phyloP scores from a whole-genome alignment of 495 filamentous ascomycete species.

The Cercophora samala region DNA sequence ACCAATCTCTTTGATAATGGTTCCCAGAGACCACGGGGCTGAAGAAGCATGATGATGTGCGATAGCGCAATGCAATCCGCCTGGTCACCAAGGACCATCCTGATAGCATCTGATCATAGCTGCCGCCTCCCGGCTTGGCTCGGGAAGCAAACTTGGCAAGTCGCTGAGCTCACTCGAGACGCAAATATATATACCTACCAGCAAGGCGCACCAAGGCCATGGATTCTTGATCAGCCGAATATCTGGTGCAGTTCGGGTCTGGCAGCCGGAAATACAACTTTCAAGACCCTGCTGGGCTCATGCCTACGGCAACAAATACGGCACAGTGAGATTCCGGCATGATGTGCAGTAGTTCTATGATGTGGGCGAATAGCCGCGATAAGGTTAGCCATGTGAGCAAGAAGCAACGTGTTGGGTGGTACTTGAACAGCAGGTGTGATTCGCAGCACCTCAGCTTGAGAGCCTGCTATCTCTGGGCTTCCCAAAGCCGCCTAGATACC shows the following conservation, averaged over 20 bases:
- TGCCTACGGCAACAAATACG: not conserved
- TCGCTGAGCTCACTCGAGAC: not conserved
- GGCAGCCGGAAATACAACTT: not conserved
- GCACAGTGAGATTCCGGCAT: not conserved
- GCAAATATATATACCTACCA: not conserved
- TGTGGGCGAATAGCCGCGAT: not conserved
- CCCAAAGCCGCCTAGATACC: not conserved
- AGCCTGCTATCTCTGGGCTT: not conserved
- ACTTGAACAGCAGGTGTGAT: not conserved
- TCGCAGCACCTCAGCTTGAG: not conserved
- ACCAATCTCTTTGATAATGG: not conserved
- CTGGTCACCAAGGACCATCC: not conserved
- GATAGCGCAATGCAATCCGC: not conserved
- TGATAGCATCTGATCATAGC: too few relatives aligned
- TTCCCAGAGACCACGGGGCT: too few relatives aligned
- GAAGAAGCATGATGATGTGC: too few relatives aligned
- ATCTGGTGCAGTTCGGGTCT: not conserved
- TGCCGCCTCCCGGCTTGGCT: not conserved
- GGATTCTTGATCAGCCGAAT: not conserved
- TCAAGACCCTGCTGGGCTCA: not conserved
- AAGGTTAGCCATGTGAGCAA: not conserved
- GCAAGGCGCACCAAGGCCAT: not conserved
- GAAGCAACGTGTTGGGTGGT: not conserved
- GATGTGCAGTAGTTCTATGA: not conserved
- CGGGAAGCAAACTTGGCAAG: not conserved